phyloP scores from a whole-genome alignment of 106 monocot genomes.

The Vanilla planifolia region DNA sequence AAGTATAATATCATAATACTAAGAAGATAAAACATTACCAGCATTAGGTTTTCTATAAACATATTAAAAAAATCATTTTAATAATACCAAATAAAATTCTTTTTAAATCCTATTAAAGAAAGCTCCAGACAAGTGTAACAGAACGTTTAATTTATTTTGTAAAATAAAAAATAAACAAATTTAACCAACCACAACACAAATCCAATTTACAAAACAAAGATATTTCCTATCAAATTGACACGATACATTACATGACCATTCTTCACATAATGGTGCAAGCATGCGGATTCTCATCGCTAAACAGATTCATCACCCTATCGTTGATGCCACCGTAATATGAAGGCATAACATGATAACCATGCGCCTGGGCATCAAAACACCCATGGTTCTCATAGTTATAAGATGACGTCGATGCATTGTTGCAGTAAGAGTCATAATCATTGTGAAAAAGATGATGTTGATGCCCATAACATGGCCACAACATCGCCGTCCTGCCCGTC shows the following conservation, averaged over 20 bases:
- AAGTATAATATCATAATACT: too few species aligned
- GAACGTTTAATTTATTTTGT: too few species aligned
- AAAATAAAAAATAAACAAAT: too few species aligned
- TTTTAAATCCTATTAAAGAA: too few species aligned
- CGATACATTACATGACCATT: neutral
- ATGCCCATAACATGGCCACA: conserved; percentile 43
- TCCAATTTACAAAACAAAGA: too few species aligned
- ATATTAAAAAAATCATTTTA: too few species aligned
- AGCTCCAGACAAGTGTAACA: too few species aligned
- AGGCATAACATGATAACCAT: conserved; percentile 20
- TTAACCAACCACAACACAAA: too few species aligned
- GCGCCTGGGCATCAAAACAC: conserved; percentile 26
- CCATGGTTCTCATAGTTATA: conserved; percentile 71
- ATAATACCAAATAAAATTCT: too few species aligned
- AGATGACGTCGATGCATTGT: conserved; percentile 13
- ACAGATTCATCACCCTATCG: conserved; percentile 20
- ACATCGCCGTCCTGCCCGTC: conserved; percentile 67
- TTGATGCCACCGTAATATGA: conserved; percentile 5
- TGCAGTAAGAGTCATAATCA: neutral
- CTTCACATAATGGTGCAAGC: conserved; percentile 64
- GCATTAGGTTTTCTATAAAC: too few species aligned
- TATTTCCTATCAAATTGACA: too few species aligned
- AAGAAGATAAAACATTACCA: too few species aligned
- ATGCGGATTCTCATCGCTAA: conserved; percentile 71
- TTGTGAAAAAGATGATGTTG: neutral